Base-by-base conservation (phyloP, 306 rosid species). In the Aeschynomene evenia region DNA sequence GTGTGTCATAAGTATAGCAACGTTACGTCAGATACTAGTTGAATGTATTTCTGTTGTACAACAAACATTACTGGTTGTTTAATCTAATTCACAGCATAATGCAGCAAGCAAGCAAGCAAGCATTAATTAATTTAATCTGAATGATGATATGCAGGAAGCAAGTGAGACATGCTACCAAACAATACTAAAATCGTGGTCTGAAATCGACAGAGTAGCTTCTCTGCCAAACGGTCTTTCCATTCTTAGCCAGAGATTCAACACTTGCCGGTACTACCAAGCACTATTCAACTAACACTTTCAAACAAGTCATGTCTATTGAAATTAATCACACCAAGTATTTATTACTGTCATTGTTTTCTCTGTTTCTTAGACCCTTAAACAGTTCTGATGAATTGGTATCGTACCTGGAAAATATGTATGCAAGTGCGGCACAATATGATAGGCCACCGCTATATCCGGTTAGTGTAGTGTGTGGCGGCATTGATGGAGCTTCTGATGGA, bases 131-230 rank as follows among this genome's bases (percentile, higher is more conserved):
- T n/a, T n/a, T n/a, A n/a, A n/a, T n/a, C n/a, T n/a, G 16, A 62
- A 48, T 8, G n/a, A n/a, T 58, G 19, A 4, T 4, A 29, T 71
- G 79, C 77, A 90, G 97, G 92, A 82, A 77, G 77, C 56, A 1
- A 88, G 95, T 57, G 81, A 85, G 68, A 86, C 75, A 79, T 90
- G 97, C 79, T 83, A 84, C 8, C 39, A 82, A 67, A 84, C 85
- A 18, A 87, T 91, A 29, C 16, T 3, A 5, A 73, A 80, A 1
- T 89, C 96, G 0, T 87, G 95, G 97, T 75, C 89, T 2, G 83
- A 77, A 76, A 91, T 91, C 4, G 85, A 91, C 54, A 69, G 28
- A 33, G 62, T 82, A 52, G 84, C 91, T 48, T 78, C 84, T 12
- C 51, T 36, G 63, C 76, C 70, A 21, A 31, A 53, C 7, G 96